A percentile compares a stretch with the other conserved stretches of the same genome.
Conservation (phyloP, 2,329 filamentous ascomycete genomes). For the Ilyonectria robusta region DNA sequence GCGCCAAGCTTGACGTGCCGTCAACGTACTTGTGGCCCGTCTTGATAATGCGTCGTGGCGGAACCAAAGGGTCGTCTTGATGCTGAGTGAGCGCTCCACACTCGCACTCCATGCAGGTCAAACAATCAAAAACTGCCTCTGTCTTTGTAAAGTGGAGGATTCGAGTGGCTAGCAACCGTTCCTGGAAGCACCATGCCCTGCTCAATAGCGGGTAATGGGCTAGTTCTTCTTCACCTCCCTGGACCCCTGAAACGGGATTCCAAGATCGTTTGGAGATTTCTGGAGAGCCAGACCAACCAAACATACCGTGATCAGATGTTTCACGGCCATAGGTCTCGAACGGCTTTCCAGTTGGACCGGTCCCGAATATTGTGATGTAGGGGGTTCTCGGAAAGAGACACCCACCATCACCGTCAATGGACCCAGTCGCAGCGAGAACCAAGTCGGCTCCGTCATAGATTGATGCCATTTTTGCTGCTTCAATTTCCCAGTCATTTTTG, state of each 20-base stretch:
- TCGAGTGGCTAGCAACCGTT: constrained; percentile 46
- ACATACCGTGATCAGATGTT: constrained; percentile 23
- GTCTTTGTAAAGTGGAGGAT: constrained; percentile 48
- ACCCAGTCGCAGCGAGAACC: constrained; percentile 43
- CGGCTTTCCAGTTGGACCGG: constrained; percentile 17
- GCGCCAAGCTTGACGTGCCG: constrained; percentile 20
- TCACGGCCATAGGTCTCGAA: constrained; percentile 40
- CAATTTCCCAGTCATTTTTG: constrained; percentile 42
- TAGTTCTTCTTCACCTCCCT: not conserved
- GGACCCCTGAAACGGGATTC: not conserved
- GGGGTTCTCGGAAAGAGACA: constrained; percentile 39
- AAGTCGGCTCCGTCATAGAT: constrained; percentile 46
- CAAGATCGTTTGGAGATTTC: too few species aligned
- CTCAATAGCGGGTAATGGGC: constrained; percentile 38
- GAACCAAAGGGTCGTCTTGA: constrained; percentile 32
- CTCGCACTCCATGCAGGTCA: constrained; percentile 43
- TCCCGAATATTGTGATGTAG: constrained; percentile 29
- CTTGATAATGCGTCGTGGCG: constrained; percentile 40
- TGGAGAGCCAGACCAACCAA: constrained; percentile 27
- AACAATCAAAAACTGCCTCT: constrained; percentile 47
- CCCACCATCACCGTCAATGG: constrained; percentile 35
- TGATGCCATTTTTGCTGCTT: constrained; percentile 47
- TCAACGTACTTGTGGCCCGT: constrained; percentile 38
- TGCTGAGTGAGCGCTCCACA: constrained; percentile 40
- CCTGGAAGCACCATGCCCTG: constrained; percentile 51